Evolutionary conservation across 768 basidiomycete genomes (phyloP), one percentile per base, ranked within the genome.

Genomic region (Leccinum disarticulatum): DNA sequence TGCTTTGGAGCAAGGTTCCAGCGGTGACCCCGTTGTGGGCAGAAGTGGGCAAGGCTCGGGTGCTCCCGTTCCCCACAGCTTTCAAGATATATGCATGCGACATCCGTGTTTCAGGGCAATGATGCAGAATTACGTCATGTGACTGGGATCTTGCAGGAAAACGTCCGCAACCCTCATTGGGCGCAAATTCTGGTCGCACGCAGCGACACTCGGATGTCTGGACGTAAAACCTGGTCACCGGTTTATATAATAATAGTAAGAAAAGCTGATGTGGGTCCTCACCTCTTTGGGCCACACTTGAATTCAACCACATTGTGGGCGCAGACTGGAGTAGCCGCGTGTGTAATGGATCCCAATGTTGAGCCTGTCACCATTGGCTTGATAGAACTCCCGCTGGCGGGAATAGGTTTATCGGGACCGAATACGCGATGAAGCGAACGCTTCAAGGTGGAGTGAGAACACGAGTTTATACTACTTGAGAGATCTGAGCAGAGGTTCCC

Each of bases 71-170:
- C 50, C 41, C 52, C 11, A 28, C 25, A 54, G 13, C 36, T 9
- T 5, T 50, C 48, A 56, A 56, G 64, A 59, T 63, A 68, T 63
- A 62, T 57, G 55, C 56, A 59, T 62, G 61, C 59, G 54, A 54
- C 48, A 47, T 19, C 43, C 25, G 10, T 11, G 43, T 46, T 46
- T 46, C 51, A 35, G 50, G 59, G 61, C 52, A 58, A 19, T 46
- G 43, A 46, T 51, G 28, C 22, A 36, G 52, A 30, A n/a, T 61
- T 58, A 64, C 56, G 66, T 65, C 59, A 66, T 27, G 50, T 48
- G 46, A 57, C 53, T 35, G 55, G 58, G 11, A 33, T 33, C 33
- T 33, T 56, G 54, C 59, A 56, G 51, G 52, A 59, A 62, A 65
- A 56, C 22, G 33, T 31, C 35, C 35, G 33, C 22, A 52, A 30